Evolutionary conservation across 2,329 filamentous ascomycete genomes (phyloP).

Genomic region (Rugonectria rugulosa): DNA sequence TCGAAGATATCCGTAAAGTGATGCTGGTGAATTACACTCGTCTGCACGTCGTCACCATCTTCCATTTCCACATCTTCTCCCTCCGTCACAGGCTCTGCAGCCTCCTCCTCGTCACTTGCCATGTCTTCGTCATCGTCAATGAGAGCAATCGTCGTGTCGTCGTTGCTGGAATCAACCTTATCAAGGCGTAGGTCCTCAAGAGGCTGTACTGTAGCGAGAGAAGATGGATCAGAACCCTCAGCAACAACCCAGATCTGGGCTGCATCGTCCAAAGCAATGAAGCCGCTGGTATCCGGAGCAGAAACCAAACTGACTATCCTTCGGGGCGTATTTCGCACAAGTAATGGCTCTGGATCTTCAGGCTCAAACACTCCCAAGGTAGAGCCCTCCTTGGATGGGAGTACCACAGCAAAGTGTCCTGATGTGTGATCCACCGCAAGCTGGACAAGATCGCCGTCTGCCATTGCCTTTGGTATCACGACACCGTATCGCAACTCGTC

Average conservation of each 20-base stretch:
- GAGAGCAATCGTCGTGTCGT: conserved; percentile 40
- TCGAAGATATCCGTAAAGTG: conserved; percentile 76
- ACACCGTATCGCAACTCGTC: conserved; percentile 76
- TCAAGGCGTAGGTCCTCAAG: conserved; percentile 62
- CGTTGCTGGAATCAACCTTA: conserved; percentile 40
- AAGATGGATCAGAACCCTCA: conserved; percentile 64
- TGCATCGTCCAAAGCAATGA: conserved; percentile 76
- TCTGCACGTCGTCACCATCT: conserved; percentile 57
- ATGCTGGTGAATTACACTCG: conserved; percentile 71
- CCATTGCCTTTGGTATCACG: conserved; percentile 56
- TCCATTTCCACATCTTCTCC: conserved; percentile 56
- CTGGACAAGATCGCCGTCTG: conserved; percentile 60
- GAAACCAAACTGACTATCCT: conserved; percentile 73
- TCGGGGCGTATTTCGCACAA: conserved; percentile 62
- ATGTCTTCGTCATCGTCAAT: conserved; percentile 47
- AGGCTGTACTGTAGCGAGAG: conserved; percentile 61
- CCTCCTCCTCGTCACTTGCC: conserved; percentile 53
- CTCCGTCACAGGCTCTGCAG: conserved; percentile 47
- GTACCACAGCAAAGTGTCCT: conserved; percentile 70
- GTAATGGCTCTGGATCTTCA: conserved; percentile 64
- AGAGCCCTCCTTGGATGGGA: conserved; percentile 56
- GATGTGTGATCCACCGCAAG: conserved; percentile 75
- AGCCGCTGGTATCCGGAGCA: conserved; percentile 71
- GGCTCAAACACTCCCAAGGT: conserved; percentile 73
- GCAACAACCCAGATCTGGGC: conserved; percentile 73